Evolutionary conservation across 2,329 filamentous ascomycete genomes (phyloP), one percentile per base, ranked within the genome.

Genomic region (Sporothrix luriei): DNA sequence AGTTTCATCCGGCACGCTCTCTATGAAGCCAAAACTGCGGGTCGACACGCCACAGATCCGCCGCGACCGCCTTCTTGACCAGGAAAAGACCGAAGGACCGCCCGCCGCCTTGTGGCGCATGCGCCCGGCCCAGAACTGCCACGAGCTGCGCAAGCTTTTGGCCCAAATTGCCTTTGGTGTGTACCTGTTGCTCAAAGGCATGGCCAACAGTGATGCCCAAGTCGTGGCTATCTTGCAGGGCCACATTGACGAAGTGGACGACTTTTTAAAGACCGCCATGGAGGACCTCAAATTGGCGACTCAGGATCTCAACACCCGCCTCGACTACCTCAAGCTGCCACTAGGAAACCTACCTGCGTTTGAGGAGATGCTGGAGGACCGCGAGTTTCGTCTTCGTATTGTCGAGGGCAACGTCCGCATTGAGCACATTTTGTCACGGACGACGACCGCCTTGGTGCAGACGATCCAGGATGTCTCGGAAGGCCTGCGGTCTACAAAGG

Each of bases 91-190:
- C 71, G 90, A 91, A 70, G 86, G 88, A 16, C 86, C 92, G 14
- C 91, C 92, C 77, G 89, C 88, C 67, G 86, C 89, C 64, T 81
- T 87, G 77, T 97, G 94, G 93, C 88, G 90, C 70, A 89, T 91
- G 77, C 88, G 89, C 68, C 85, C 88, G 0, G 88, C 88, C 55
- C 92, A 95, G 77, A 87, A 88, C 75, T 90, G 93, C 76, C 95
- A 98, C 77, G 93, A 96, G 73, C 82, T 98, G 71, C 90, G 90
- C 83, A 97, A 97, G 81, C 87, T 97, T 64, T 87, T 96, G 77
- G 90, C 94, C 19, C 94, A 98, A 79, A 94, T 98, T 74, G 90
- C 93, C 1, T 98, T 98, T 78, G 94, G 95, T 24, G 90, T 98
- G 49, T 94, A 97, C 78, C 83, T 98, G 57, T 81, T 98, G 70